A percentile compares a stretch with the other conserved stretches of the same genome.
Conservation (phyloP, 2,329 filamentous ascomycete genomes). For the Epichloe sibirici region DNA sequence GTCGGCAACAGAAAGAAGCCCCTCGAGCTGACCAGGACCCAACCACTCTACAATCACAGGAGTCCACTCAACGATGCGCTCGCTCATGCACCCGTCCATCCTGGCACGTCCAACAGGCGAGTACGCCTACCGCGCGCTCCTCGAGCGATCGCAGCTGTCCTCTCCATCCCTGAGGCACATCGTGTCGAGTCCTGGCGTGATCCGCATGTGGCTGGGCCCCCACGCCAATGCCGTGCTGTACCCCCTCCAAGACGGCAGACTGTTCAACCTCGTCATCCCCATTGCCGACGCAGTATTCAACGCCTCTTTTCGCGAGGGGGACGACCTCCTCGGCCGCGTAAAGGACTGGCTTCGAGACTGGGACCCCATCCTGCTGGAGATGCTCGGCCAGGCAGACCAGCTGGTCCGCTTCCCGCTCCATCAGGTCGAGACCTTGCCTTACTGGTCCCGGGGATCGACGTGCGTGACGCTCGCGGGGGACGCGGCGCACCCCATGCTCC, state of each 20-base stretch:
- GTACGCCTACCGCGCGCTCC: slow-evolving; percentile 8
- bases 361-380: slow-evolving; percentile 4
- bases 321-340: neutral
- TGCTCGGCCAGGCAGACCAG: slow-evolving; percentile 2
- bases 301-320: neutral
- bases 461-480: slow-evolving; percentile 9
- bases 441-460: slow-evolving; percentile 3
- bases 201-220: slow-evolving; percentile 7
- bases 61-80: slow-evolving; percentile 5
- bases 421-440: slow-evolving; percentile 3
- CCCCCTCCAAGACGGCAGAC: neutral
- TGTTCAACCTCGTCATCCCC: slow-evolving; percentile 7
- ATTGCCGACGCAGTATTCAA: slow-evolving; percentile 4
- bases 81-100: slow-evolving; percentile 6
- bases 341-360: slow-evolving; percentile 1
- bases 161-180: neutral
- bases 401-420: slow-evolving; percentile 7
- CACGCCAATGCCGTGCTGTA: slow-evolving; percentile 6
- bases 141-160: slow-evolving; percentile 3
- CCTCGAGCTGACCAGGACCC: neutral
- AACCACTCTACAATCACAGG: neutral
- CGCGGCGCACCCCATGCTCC: slow-evolving; percentile 12
- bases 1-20: neutral
- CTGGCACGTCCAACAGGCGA: neutral
- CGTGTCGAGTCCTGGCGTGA: neutral